A percentile compares a stretch with the other conserved stretches of the same genome.
Evolutionary conservation across 2,329 filamentous ascomycete genomes (phyloP).

Genomic region (Alternaria sp.): DNA sequence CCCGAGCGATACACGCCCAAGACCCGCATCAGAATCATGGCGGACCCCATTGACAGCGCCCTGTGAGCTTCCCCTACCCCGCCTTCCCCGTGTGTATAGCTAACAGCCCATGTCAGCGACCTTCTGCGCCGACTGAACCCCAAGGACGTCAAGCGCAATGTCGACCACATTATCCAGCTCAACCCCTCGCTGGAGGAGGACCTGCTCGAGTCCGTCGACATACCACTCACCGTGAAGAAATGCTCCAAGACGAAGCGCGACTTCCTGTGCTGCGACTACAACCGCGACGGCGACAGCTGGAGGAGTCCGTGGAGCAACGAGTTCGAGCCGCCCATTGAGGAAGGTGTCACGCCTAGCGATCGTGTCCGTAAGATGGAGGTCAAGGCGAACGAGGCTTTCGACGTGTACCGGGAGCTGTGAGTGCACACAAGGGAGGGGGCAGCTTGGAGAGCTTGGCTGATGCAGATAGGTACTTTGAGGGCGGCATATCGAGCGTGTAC

Average conservation of each 20-base stretch:
- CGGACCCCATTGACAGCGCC: constrained; percentile 66
- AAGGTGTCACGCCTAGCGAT: constrained; percentile 88
- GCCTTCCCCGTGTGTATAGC: not conserved
- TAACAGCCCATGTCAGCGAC: constrained; percentile 66
- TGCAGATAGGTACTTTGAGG: constrained; percentile 78
- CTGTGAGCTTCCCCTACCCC: constrained; percentile 59
- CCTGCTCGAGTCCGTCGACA: constrained; percentile 95
- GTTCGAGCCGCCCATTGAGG: constrained; percentile 87
- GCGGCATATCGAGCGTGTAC: constrained; percentile 93
- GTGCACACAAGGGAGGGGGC: constrained; percentile 25
- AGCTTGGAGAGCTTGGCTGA: constrained; percentile 24
- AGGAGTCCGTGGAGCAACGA: constrained; percentile 99
- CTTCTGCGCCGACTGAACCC: constrained; percentile 97
- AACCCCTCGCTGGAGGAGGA: constrained; percentile 95
- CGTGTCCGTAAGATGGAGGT: constrained; percentile 92
- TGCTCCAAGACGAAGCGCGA: constrained; percentile 90
- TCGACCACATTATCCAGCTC: constrained; percentile 85
- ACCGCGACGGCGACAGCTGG: constrained; percentile 97
- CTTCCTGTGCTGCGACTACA: constrained; percentile 99
- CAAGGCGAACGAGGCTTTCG: constrained; percentile 92
- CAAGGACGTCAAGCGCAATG: constrained; percentile 86
- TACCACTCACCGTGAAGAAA: constrained; percentile 84
- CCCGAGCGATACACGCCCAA: constrained; percentile 8
- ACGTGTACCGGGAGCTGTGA: constrained; percentile 89
- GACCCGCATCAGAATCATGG: constrained; percentile 31